These are phyloP conservation scores for Mycena filopes DNA, from an alignment of 768 basidiomycete genomes.

Conservation along the genomic window DNA sequence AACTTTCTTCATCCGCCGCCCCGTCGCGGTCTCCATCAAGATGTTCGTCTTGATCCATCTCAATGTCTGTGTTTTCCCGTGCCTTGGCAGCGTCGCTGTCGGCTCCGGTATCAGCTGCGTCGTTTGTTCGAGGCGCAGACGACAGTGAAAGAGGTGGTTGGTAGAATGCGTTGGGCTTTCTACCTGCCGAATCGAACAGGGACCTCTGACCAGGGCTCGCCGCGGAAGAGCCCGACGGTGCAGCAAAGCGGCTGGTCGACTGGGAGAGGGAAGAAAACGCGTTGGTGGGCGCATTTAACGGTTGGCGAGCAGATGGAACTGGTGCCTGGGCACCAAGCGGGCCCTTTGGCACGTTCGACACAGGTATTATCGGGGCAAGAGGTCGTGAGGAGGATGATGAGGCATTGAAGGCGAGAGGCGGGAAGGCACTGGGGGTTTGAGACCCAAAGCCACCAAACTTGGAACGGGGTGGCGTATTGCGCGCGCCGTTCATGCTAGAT, in stretches of 20 bases:
- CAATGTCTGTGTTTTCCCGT: constrained; percentile 28
- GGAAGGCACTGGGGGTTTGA: constrained; percentile 21
- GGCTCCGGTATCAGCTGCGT: constrained; percentile 15
- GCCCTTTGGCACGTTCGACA: constrained; percentile 20
- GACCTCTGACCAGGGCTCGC: neutral
- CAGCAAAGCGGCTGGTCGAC: constrained; percentile 32
- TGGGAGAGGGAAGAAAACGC: constrained; percentile 35
- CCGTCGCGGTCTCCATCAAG: constrained; percentile 29
- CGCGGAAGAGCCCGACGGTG: constrained; percentile 48
- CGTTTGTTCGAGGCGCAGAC: constrained; percentile 38
- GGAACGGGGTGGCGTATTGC: constrained; percentile 10
- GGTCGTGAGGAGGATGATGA: constrained; percentile 19
- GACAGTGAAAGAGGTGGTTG: constrained; percentile 54
- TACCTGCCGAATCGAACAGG: constrained; percentile 54
- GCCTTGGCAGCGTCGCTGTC: neutral
- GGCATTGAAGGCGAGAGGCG: constrained; percentile 20
- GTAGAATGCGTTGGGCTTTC: constrained; percentile 74
- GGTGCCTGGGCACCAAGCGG: constrained; percentile 11
- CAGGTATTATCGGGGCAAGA: constrained; percentile 20
- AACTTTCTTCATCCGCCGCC: constrained; percentile 31
- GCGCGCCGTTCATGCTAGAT: constrained; percentile 4
- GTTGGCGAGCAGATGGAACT: constrained; percentile 10
- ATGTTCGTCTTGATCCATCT: constrained; percentile 33
- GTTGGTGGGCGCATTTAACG: constrained; percentile 15
- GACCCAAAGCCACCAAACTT: constrained; percentile 28